Percentiles rank a stretch among this genome's conserved stretches.
Conservation (phyloP, 768 basidiomycete species). For the Xerocomus spinulosus region DNA sequence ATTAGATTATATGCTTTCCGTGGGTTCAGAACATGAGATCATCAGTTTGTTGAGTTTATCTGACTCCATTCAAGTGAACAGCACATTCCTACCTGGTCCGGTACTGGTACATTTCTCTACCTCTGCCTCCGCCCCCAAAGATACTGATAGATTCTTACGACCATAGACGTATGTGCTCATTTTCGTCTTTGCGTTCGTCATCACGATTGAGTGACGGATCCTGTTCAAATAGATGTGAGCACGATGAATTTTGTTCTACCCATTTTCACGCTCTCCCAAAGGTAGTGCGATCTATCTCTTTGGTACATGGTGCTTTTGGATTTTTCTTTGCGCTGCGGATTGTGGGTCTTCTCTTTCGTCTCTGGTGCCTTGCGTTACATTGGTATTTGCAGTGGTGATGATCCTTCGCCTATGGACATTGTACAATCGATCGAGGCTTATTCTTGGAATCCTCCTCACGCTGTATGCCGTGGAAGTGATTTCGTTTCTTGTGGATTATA, state of each 20-base stretch:
- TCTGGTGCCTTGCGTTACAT: background rate
- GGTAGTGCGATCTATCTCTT: no score
- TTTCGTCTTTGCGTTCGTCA: no score
- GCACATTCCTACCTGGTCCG: background rate
- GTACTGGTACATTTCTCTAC: no score
- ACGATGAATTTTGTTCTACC: no score
- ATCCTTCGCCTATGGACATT: constrained; percentile 4
- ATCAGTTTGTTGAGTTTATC: background rate
- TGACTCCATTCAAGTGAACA: background rate
- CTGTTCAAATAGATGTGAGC: background rate
- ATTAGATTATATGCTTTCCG: no score
- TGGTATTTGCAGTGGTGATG: background rate
- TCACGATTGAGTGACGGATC: background rate
- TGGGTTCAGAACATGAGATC: background rate
- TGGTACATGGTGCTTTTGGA: no score
- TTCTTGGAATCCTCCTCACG: background rate
- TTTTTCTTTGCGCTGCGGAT: no score
- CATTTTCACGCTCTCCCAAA: background rate
- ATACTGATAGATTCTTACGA: no score
- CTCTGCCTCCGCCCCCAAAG: no score
- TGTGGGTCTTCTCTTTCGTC: background rate
- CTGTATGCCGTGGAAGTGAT: background rate
- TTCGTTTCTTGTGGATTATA: background rate
- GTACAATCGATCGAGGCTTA: background rate
- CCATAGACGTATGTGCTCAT: no score